phyloP scores from a whole-genome alignment of 345 rosid genomes.

The Sonneratia caseolaris region DNA sequence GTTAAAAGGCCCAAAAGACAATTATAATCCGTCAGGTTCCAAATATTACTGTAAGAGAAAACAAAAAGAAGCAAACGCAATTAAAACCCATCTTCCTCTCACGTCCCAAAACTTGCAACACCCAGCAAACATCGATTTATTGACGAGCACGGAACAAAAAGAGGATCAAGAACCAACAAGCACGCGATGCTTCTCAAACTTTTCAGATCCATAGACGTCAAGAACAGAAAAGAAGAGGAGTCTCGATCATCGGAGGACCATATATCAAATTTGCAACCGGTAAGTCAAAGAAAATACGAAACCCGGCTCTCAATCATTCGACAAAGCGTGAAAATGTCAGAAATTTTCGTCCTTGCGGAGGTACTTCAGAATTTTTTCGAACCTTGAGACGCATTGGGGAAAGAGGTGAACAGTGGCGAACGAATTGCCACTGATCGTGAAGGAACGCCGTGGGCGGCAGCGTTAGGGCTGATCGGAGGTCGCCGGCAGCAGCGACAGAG shows the following conservation, averaged over 20 bases:
- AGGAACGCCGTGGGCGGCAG: conserved; percentile 1
- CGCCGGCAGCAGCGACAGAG: conserved; percentile 1
- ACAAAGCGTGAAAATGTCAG: neutral
- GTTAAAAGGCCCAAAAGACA: neutral
- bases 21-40: neutral
- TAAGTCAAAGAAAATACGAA: neutral
- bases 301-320: neutral
- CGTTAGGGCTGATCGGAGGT: neutral
- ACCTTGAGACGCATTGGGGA: conserved; percentile 1
- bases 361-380: neutral
- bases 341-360: neutral
- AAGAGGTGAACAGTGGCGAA: neutral
- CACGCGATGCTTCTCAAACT: neutral
- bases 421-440: neutral
- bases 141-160: neutral
- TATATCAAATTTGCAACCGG: neutral
- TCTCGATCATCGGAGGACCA: neutral
- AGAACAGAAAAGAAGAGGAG: neutral
- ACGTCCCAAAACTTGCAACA: neutral
- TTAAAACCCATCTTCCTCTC: neutral
- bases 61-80: neutral
- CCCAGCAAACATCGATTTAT: neutral
- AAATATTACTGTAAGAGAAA: neutral
- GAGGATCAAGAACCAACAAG: no score
- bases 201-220: neutral